Evolutionary conservation across 352 stramenopile species (phyloP).

Genomic region (Thalassiosira hispida): DNA sequence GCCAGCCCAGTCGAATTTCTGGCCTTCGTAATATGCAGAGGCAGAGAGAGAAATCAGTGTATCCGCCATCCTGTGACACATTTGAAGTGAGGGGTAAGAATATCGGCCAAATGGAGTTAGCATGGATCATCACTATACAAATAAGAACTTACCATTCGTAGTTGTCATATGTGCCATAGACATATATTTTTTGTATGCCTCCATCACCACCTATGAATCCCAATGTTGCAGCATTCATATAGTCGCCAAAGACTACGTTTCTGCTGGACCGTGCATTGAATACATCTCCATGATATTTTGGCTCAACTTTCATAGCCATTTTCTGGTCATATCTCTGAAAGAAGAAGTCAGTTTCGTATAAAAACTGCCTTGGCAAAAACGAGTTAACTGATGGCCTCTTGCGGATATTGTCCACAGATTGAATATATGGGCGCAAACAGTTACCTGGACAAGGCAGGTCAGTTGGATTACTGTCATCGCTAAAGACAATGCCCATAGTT

Average conservation of each 20-base stretch:
- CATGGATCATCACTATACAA: neutral
- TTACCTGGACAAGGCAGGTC: neutral
- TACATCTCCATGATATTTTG: slow-evolving; percentile 18
- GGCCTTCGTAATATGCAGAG: slow-evolving; percentile 1
- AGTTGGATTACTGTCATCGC: slow-evolving; percentile 2
- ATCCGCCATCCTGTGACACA: neutral
- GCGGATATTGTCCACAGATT: slow-evolving; percentile 24
- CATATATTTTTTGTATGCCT: slow-evolving; percentile 2
- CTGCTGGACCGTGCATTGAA: slow-evolving; percentile 25
- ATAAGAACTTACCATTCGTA: neutral
- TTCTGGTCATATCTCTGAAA: slow-evolving; percentile 22
- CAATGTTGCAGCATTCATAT: slow-evolving; percentile 19
- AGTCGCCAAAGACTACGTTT: slow-evolving; percentile 31
- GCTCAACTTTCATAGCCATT: slow-evolving; percentile 20
- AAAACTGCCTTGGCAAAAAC: slow-evolving; percentile 15
- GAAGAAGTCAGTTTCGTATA: slow-evolving; percentile 22
- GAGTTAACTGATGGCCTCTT: slow-evolving; percentile 17
- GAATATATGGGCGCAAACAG: neutral
- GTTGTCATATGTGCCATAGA: slow-evolving; percentile 25
- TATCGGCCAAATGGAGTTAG: neutral
- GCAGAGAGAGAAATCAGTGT: neutral
- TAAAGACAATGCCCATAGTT: slow-evolving; percentile 30
- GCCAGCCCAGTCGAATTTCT: neutral
- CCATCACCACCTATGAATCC: slow-evolving; percentile 15
- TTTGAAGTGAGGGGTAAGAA: neutral